Percentiles rank a stretch among this genome's conserved stretches.
phyloP scores from a whole-genome alignment of 140 eudicot genomes.

The Senecio squalidus region DNA sequence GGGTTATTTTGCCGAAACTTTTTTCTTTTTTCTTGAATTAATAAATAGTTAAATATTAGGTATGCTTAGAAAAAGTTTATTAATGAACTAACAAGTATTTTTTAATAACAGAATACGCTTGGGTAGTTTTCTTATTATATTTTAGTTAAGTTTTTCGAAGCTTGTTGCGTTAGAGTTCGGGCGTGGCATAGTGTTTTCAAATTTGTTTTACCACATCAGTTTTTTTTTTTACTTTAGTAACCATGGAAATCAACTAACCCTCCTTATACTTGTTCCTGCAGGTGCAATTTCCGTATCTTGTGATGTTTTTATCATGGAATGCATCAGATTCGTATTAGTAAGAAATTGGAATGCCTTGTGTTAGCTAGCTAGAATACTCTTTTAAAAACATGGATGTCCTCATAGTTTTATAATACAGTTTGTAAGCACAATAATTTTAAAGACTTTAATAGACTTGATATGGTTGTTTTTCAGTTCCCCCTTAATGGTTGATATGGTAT shows the following conservation, averaged over 20 bases:
- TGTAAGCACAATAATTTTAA: neutral
- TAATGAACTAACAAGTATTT: neutral
- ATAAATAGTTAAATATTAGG: too few species aligned
- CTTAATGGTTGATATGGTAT: slow-evolving; percentile 1
- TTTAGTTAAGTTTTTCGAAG: too few species aligned
- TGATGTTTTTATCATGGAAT: slow-evolving; percentile 20
- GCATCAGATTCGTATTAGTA: neutral
- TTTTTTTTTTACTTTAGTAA: neutral
- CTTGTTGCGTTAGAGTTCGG: too few species aligned
- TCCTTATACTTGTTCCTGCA: slow-evolving; percentile 31
- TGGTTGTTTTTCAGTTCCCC: neutral
- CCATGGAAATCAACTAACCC: slow-evolving; percentile 1
- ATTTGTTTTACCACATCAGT: neutral
- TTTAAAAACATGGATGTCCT: slow-evolving; percentile 1
- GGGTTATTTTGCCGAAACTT: neutral
- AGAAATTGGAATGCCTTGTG: neutral
- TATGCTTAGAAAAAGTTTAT: too few species aligned
- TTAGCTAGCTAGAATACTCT: neutral
- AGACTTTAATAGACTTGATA: slow-evolving; percentile 3
- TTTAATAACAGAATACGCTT: too few species aligned
- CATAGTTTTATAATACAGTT: neutral
- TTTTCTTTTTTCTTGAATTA: neutral
- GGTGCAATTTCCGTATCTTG: slow-evolving; percentile 75
- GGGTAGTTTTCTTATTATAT: too few species aligned
- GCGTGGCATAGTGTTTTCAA: neutral